These are phyloP conservation scores for Cystobasidium sp. DNA, from an alignment of 1,284 basidiomycete species.

Conservation along the genomic window DNA sequence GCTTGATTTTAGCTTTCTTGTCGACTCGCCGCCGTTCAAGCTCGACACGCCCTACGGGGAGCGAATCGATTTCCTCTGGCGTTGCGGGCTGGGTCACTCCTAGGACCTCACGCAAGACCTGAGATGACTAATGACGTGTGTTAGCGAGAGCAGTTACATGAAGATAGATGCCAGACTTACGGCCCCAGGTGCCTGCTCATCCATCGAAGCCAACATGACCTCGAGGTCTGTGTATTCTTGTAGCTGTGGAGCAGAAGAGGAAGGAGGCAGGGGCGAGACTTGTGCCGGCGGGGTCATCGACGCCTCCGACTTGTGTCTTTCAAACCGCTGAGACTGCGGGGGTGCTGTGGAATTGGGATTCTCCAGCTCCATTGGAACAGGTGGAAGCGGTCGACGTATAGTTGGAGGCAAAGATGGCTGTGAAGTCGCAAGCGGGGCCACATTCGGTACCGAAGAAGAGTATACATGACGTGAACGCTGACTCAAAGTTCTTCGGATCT, in stretches of 20 bases:
- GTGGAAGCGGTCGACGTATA: constrained; percentile 23
- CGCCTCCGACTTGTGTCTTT: background rate
- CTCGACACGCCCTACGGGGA: constrained; percentile 51
- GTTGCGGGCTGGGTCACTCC: constrained; percentile 47
- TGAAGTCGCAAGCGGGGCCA: background rate
- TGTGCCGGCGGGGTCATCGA: background rate
- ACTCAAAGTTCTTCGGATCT: constrained; percentile 15
- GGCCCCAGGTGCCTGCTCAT: background rate
- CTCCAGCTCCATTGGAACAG: background rate
- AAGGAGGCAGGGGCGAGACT: background rate
- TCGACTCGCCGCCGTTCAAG: constrained; percentile 50
- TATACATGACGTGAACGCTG: constrained; percentile 36
- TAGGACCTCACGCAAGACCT: constrained; percentile 49
- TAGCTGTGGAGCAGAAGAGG: background rate
- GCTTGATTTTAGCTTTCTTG: constrained; percentile 52
- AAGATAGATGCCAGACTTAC: background rate
- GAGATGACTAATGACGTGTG: background rate
- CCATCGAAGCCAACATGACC: constrained; percentile 22
- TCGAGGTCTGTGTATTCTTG: constrained; percentile 35
- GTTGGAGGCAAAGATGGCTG: background rate
- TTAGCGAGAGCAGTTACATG: background rate
- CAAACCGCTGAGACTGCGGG: background rate
- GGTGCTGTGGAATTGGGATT: background rate
- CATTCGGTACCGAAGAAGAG: constrained; percentile 31
- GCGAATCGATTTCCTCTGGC: constrained; percentile 47